Base-by-base conservation (phyloP, 73 alveolate species). In the Paramecium octaurelia region DNA sequence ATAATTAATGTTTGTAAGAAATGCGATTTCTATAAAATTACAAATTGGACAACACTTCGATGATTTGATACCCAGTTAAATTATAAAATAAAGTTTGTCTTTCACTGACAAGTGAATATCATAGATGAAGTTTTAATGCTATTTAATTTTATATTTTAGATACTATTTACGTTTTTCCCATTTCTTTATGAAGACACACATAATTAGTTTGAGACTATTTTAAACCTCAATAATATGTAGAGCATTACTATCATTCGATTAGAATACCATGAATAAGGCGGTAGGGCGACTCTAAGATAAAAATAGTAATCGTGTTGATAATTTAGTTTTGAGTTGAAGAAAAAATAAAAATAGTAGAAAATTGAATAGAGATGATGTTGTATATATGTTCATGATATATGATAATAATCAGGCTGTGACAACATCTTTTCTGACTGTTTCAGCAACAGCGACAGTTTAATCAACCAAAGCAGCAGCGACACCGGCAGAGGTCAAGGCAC, bases 391-490 rank as follows among this genome's bases (percentile, higher is more conserved):
- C 34, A 54, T 5, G 14, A 54, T 54, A 54, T 54, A 54, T 54
- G 35, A 64, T 64, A 64, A 2, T 23, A 27, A 64, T 64, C 84
- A 64, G 35, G 46, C 84, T 20, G 92, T 92, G 35, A 50, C 80
- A 44, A 85, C 57, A 46, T 94, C 97, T 18, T 44, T 48, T 87
- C 92, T 69, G 24, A 77, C 36, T 36, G 96, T 48, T 50, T 75
- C 92, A 21, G 92, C 91, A 18, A 86, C 70, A n/a, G 92, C 92
- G 12, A 88, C 96, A 7, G 83, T 86, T 77, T 94, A 94, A 9
- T 64, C 92, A 46, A 73, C 35, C 44, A 87, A 42, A n/a, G 86
- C 93, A 46, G 93, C 92, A 93, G 93, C 57, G 10, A 94, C 97
- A 48, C 95, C 95, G 44, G 91, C 59, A 34, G 89, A 94, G 27